Base-by-base conservation (phyloP, 2,329 filamentous ascomycete genomes). In the Dothistroma septosporum region DNA sequence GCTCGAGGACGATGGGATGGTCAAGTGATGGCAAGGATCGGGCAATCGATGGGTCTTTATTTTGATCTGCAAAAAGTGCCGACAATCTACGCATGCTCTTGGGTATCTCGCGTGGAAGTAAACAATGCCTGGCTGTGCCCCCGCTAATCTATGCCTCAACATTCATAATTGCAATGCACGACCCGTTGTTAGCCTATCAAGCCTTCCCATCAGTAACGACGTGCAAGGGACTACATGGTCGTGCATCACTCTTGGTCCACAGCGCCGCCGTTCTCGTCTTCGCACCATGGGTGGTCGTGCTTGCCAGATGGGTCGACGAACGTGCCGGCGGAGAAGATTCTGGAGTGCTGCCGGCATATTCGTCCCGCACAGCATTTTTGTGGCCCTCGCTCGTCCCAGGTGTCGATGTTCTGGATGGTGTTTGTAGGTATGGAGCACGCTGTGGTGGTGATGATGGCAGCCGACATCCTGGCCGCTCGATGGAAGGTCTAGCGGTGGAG, bases 331-430 rank as follows among this genome's bases (percentile, higher is more conserved):
- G 35, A 11, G 53, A 55, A 41, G 59, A 37, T 24, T 48, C 55
- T 31, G 59, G 37, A 31, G 44, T 53, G 32, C 48, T 57, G 16
- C 35, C 52, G 19, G 53, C 47, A 55, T 62, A 61, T 58, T 63
- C 65, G 5, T 59, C 59, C 32, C 54, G 61, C 14, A 63, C 60
- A 9, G 60, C 54, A 28, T 35, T 57, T 1, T 58, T 61, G 52
- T 65, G 63, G 22, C 54, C 55, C 28, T 69, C 61, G 49, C 64
- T 68, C 1, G 49, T 53, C 28, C 59, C 61, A 11, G 67, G 66
- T 14, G 66, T 68, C 3, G 67, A 68, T 5, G 61, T 59, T 9
- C 64, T 59, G 6, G 66, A 66, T 2, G 66, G 65, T 28, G 66
- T 70, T 37, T 68, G 68, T 47, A 65, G 68, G 31, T 64, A 63